Evolutionary conservation across 805 yeast genomes (phyloP).

Genomic region (Saturnispora saitoi): DNA sequence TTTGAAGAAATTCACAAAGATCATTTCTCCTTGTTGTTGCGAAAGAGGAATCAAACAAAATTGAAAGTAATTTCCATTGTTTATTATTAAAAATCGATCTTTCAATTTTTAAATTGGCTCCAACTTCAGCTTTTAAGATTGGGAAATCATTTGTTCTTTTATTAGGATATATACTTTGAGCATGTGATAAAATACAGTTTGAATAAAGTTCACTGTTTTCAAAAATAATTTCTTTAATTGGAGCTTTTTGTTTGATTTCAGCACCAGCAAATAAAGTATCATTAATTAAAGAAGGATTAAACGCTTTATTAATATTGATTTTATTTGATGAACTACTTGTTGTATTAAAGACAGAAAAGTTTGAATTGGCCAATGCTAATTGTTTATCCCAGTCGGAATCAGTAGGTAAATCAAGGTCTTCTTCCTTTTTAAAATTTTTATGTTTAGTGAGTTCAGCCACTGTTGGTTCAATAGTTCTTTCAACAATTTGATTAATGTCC

Average conservation of each 20-base stretch:
- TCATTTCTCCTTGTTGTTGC: constrained; percentile 33
- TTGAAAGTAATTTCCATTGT: constrained; percentile 16
- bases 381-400: constrained; percentile 61
- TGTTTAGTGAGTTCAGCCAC: constrained; percentile 7
- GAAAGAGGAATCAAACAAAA: not conserved
- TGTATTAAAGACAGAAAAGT: constrained; percentile 32
- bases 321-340: constrained; percentile 13
- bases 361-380: constrained; percentile 41
- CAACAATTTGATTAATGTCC: not conserved
- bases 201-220: not conserved
- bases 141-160: constrained; percentile 3
- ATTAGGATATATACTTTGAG: not conserved
- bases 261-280: not conserved
- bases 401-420: constrained; percentile 29
- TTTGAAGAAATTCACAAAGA: constrained; percentile 51
- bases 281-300: not conserved
- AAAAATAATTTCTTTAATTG: not conserved
- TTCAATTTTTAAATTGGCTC: constrained; percentile 7
- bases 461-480: constrained; percentile 8
- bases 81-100: constrained; percentile 8
- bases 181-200: not conserved
- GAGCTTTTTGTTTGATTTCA: not conserved
- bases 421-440: constrained; percentile 3
- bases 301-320: constrained; percentile 3
- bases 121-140: constrained; percentile 6